Evolutionary conservation across 2,329 filamentous ascomycete species (phyloP), one percentile per base, ranked within the genome.

Genomic region (Apiospora aurea): DNA sequence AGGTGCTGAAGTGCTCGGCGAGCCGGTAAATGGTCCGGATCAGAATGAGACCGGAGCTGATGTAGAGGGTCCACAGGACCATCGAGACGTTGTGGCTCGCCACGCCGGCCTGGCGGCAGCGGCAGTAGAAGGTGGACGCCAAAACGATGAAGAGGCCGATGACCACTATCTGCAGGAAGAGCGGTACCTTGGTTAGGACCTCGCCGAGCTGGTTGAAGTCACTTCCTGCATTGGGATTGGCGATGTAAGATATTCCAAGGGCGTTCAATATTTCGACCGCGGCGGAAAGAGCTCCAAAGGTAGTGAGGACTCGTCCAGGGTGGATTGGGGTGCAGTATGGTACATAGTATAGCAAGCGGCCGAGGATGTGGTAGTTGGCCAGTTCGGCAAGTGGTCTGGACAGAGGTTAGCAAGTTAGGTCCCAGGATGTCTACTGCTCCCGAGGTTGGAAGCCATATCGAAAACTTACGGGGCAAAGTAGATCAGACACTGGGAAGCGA

Each of bases 321-420:
- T 85, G 81, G 44, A 88, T 78, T 0, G 89, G 89, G 0, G 89
- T 84, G 71, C 88, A 84, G 76, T 90, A 88, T 0, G 89, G 89
- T 2, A 90, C 83, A 77, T 90, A 91, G 78, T 88, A 88, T 26
- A 92, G 83, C 16, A 90, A 83, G 4, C 89, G 86, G 2, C 87
- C 87, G 34, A 92, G 85, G 71, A 91, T 85, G 75, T 90, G 86
- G 79, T 91, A 92, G 76, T 91, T 90, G 71, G 88, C 85, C 3
- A 89, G 83, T 70, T 90, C 89, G 53, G 91, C 85, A 2, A 91
- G 82, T 0, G 90, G 90, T 21, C 68, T 69, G 4, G 8, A 24
- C 0, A 43, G 5, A 18, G 13, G 57, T n/a, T 5, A 5, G 3
- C 3, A 4, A n/a, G 21, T 64, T 87, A 87, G 64, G 18, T n/a